Evolutionary conservation across 2,329 filamentous ascomycete species (phyloP).

Genomic region (Pseudogymnoascus sp.): DNA sequence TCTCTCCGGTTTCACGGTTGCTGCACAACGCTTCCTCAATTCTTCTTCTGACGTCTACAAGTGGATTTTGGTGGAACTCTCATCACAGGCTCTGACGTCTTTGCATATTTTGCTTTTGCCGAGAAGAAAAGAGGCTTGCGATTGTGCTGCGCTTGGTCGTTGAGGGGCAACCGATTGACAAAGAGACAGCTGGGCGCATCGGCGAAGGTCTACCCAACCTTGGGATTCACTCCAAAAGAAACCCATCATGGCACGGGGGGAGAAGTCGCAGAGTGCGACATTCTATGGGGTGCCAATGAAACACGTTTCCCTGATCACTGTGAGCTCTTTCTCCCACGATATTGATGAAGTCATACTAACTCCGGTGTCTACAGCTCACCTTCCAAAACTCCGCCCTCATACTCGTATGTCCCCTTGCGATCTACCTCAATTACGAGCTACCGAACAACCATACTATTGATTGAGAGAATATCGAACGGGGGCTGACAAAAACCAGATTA

Average conservation of each 20-base stretch:
- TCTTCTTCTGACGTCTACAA: neutral
- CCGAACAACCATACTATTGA: conserved; percentile 5
- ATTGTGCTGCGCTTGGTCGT: neutral
- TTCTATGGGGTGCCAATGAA: conserved; percentile 55
- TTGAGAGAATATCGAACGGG: conserved; percentile 8
- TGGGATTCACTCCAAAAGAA: neutral
- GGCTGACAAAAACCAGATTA: conserved; percentile 46
- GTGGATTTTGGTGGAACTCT: conserved; percentile 4
- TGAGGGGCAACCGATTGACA: neutral
- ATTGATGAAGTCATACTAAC: conserved; percentile 24
- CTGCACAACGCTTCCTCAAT: conserved; percentile 5
- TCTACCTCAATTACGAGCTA: neutral
- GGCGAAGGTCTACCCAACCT: conserved; percentile 3
- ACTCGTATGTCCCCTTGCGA: conserved; percentile 41
- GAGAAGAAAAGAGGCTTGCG: neutral
- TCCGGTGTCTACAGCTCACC: conserved; percentile 49
- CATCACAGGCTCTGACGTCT: neutral
- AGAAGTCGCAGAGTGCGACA: conserved; percentile 20
- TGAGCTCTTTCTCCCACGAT: conserved; percentile 31
- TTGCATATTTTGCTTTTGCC: neutral
- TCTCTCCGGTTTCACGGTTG: conserved; percentile 4
- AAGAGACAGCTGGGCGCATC: neutral
- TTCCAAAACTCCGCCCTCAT: conserved; percentile 74
- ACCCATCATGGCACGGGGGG: conserved; percentile 18
- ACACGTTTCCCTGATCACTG: conserved; percentile 57